Evolutionary conservation across 768 basidiomycete species (phyloP).

Genomic region (Lactarius hengduanensis): DNA sequence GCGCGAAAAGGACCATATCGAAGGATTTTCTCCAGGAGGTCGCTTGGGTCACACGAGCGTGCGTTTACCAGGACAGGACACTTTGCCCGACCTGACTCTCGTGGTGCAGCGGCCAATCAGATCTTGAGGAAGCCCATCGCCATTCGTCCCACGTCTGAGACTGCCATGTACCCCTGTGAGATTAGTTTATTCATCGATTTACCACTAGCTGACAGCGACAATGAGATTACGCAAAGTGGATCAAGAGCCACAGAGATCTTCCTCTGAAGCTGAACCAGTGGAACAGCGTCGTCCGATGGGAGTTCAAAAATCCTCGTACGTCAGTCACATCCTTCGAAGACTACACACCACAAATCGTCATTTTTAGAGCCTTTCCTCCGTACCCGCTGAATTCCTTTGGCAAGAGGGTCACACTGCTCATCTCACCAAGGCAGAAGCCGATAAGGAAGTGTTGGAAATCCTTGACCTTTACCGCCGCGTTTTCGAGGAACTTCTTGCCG

Average conservation of each 20-base stretch:
- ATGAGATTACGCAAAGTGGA: constrained; percentile 97
- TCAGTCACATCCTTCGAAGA: constrained; percentile 17
- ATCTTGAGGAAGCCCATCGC: constrained; percentile 98
- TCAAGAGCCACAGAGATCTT: constrained; percentile 94
- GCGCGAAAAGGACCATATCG: constrained; percentile 97
- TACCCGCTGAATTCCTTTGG: constrained; percentile 99
- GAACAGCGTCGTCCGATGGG: constrained; percentile 99
- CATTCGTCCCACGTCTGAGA: constrained; percentile 97
- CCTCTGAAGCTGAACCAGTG: constrained; percentile 97
- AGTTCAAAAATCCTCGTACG: constrained; percentile 97
- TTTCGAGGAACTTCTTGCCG: constrained; percentile 95
- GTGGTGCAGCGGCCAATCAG: constrained; percentile 71
- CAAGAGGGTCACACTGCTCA: constrained; percentile 99
- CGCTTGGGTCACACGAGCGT: constrained; percentile 99
- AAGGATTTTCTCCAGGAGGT: constrained; percentile 99
- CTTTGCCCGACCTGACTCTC: constrained; percentile 3
- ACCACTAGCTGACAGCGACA: constrained; percentile 7
- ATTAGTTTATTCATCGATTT: constrained; percentile 16
- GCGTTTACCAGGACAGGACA: constrained; percentile 37
- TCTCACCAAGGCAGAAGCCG: constrained; percentile 86
- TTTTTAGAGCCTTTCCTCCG: constrained; percentile 91
- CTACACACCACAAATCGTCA: constrained; percentile 1
- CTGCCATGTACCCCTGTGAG: constrained; percentile 98
- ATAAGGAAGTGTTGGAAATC: constrained; percentile 87
- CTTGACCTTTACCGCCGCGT: constrained; percentile 94